These are phyloP conservation scores for Rubroboletus pulcherrimus DNA, from an alignment of 768 basidiomycete genomes.

Conservation along the genomic window DNA sequence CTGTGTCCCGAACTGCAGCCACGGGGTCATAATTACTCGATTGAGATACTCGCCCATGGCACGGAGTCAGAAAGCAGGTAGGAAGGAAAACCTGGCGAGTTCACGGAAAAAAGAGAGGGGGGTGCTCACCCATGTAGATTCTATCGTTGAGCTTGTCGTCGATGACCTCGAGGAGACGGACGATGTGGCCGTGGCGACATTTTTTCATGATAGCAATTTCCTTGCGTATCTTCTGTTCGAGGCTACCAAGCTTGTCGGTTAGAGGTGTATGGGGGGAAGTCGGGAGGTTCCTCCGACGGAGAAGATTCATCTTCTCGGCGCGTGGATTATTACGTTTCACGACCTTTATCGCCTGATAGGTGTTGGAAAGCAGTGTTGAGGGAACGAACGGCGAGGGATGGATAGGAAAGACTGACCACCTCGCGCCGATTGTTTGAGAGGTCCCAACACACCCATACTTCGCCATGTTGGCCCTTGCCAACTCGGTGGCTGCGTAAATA, in stretches of 20 bases:
- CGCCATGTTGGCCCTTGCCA: constrained; percentile 87
- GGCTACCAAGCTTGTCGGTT: constrained; percentile 64
- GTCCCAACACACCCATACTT: constrained; percentile 74
- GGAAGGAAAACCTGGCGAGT: constrained; percentile 13
- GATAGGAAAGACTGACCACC: constrained; percentile 36
- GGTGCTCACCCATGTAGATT: constrained; percentile 88
- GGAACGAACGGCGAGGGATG: constrained; percentile 1
- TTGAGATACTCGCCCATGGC: constrained; percentile 30
- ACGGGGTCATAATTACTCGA: constrained; percentile 31
- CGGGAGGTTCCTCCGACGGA: constrained; percentile 46
- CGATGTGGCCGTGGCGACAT: constrained; percentile 84
- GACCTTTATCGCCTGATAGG: constrained; percentile 70
- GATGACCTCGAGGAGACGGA: constrained; percentile 88
- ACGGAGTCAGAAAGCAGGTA: constrained; percentile 23
- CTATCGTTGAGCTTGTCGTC: constrained; percentile 85
- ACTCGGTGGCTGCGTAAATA: constrained; percentile 75
- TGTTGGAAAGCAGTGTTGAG: constrained; percentile 7
- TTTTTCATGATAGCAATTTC: constrained; percentile 99
- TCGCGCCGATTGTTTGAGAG: constrained; percentile 44
- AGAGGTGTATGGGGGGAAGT: constrained; percentile 47
- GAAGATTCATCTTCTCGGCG: constrained; percentile 57
- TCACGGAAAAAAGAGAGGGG: constrained; percentile 10
- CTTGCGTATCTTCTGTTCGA: constrained; percentile 80
- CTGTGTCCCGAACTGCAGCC: constrained; percentile 30
- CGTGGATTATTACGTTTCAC: constrained; percentile 70